Base-by-base conservation (phyloP, 345 rosid species). In the Citrus reticulata region DNA sequence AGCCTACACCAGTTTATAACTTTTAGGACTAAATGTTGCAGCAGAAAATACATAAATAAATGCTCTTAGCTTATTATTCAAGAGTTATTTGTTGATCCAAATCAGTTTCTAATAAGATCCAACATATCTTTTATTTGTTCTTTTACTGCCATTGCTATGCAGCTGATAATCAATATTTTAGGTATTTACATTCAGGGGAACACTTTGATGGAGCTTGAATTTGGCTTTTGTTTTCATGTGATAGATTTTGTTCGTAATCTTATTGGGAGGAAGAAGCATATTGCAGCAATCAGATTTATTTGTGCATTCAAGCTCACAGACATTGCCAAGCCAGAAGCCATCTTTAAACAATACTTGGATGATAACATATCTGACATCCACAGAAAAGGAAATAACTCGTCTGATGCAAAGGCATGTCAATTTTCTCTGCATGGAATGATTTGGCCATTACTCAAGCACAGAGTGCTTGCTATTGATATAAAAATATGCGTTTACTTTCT, bases 241-340 rank as follows among this genome's bases (percentile, higher is more conserved):
- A 68, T 83, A 89, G 92, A 71, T 59, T 80, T 88, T 51, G 73
- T 85, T 66, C 14, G 32, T 40, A 72, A 63, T 51, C 89, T 88
- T 17, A 65, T 84, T 32, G n/a, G 7, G 32, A 81, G 77, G 72
- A 82, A 77, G 29, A 60, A 81, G 74, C 71, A 58, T 46, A 11
- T 80, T 2, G 79, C 81, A 58, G 87, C 89, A 32, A 29, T 80
- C 34, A 72, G 62, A 78, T 82, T 83, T 72, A 82, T 85, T 29
- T 81, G 80, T 77, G 80, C 86, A 3, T 77, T 84, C 78, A 71
- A 82, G 62, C 66, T 82, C 29, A 77, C 58, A 49, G 85, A 82
- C 40, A 77, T 77, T 67, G 82, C 77, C 72, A 70, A 83, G 34
- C 64, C 87, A 5, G 79, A 14, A 60, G 24, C 59, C 39, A 70